phyloP scores from a whole-genome alignment of 23 red algal genomes.

The Gracilaria vermiculophylla region DNA sequence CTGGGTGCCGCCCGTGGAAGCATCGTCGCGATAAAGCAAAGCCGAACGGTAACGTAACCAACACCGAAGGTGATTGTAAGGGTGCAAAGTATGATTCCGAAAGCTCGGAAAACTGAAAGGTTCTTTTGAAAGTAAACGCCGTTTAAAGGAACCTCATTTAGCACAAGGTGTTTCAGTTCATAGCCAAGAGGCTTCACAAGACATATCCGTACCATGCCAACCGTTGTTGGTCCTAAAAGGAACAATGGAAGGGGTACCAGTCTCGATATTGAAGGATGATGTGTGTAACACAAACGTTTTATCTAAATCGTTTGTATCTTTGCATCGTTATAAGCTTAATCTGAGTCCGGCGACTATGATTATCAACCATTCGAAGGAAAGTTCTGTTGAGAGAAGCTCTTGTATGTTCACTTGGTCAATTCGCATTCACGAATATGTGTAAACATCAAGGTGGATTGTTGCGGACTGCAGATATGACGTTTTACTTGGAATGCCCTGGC shows the following conservation, averaged over 20 bases:
- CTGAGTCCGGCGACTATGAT: neutral
- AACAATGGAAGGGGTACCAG: neutral
- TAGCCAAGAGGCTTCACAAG: neutral
- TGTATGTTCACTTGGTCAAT: slow-evolving; percentile 4
- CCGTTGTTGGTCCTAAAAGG: neutral
- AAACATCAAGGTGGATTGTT: too few relatives aligned
- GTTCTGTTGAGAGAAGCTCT: neutral
- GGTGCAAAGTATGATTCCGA: neutral
- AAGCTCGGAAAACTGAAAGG: neutral
- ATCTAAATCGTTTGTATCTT: neutral
- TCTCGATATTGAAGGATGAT: slow-evolving; percentile 4
- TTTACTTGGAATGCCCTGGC: slow-evolving; percentile 28
- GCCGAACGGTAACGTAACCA: neutral
- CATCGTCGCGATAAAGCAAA: neutral
- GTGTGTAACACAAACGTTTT: slow-evolving; percentile 32
- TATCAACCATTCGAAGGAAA: slow-evolving; percentile 20
- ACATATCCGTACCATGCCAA: neutral
- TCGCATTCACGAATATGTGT: too few relatives aligned
- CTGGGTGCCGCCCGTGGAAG: slow-evolving; percentile 15
- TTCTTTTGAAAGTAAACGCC: neutral
- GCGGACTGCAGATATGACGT: slow-evolving; percentile 23
- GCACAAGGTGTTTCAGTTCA: neutral
- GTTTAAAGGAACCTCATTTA: neutral
- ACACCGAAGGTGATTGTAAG: neutral
- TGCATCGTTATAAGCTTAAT: neutral